Conservation (phyloP, 805 yeast genomes). For the Starmerella vaccinii region DNA sequence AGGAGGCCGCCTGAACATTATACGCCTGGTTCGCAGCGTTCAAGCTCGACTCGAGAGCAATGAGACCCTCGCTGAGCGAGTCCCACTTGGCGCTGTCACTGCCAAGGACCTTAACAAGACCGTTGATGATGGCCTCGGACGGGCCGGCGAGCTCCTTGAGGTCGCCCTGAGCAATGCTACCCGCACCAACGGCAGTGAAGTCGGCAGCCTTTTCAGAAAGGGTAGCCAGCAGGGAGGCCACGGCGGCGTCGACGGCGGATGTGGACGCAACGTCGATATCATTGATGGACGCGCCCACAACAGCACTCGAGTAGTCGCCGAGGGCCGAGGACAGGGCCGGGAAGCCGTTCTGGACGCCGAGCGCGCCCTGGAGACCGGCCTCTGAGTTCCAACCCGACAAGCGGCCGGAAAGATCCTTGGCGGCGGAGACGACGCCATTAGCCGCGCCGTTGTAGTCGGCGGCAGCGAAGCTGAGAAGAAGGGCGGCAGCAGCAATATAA, state of each 20-base stretch:
- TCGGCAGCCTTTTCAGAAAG: conserved; percentile 24
- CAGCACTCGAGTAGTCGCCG: conserved; percentile 8
- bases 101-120: conserved; percentile 12
- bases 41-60: conserved; percentile 1
- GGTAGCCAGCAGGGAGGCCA: conserved; percentile 18
- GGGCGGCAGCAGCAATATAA: not conserved
- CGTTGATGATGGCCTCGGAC: conserved; percentile 19
- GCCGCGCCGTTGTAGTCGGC: conserved; percentile 16
- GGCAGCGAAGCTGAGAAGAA: not conserved
- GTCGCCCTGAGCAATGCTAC: not conserved
- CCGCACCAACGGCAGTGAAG: not conserved
- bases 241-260: conserved; percentile 12
- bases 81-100: conserved; percentile 1
- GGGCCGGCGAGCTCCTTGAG: conserved; percentile 18
- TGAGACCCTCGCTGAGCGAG: not conserved
- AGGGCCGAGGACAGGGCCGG: conserved; percentile 17
- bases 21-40: conserved; percentile 59
- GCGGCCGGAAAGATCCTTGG: conserved; percentile 7
- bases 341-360: conserved; percentile 22
- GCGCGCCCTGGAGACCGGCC: conserved; percentile 25
- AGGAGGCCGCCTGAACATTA: conserved; percentile 38
- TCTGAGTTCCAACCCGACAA: conserved; percentile 16
- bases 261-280: conserved; percentile 13
- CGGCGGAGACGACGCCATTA: conserved; percentile 5
- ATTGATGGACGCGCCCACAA: conserved; percentile 7